Evolutionary conservation across 2,329 filamentous ascomycete species (phyloP), one percentile per base, ranked within the genome.

Genomic region (Alternaria burnsii): DNA sequence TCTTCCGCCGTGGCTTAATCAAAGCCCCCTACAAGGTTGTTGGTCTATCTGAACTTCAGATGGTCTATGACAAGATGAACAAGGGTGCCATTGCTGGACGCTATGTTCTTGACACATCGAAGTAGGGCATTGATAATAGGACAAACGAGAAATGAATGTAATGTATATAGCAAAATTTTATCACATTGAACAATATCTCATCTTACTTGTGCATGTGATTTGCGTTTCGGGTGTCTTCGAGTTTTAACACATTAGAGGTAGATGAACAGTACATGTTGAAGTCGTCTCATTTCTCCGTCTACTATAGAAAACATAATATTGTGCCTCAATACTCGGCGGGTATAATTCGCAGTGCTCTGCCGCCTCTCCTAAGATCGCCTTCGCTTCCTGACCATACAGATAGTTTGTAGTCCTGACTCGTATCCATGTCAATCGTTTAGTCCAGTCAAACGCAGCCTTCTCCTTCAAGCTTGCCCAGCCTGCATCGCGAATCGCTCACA

Each of bases 11-110:
- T 22, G 94, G 94, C 16, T 82, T 96, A 66, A 94, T 98, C 85
- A 90, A 92, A 76, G 89, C 89, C 5, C 94, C 94, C 8, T 95
- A 86, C 87, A 96, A 97, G 89, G 87, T 87, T 8, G 88, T 93
- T 54, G 92, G 93, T 14, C 84, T 97, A 61, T 90, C 88, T 73
- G 86, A 97, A 80, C 84, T 98, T 66, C 87, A 90, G 67, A 85
- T 87, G 56, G 90, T 97, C n/a, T 97, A 90, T 78, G 86, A 93
- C 50, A 78, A 93, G 73, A 86, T 86, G 84, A 74, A 86, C 64
- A 82, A 87, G 71, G 88, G 88, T 70, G 86, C 89, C 80, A 89
- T 94, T 77, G 89, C 87, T n/a, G 91, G 91, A 58, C 86, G 91
- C 69, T 93, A 92, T 74, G 91, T 94, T 60, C 84, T 94, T 61